These are phyloP conservation scores for Rhodosporidiobolus odoratus DNA, from an alignment of 768 basidiomycete genomes.

Conservation along the genomic window DNA sequence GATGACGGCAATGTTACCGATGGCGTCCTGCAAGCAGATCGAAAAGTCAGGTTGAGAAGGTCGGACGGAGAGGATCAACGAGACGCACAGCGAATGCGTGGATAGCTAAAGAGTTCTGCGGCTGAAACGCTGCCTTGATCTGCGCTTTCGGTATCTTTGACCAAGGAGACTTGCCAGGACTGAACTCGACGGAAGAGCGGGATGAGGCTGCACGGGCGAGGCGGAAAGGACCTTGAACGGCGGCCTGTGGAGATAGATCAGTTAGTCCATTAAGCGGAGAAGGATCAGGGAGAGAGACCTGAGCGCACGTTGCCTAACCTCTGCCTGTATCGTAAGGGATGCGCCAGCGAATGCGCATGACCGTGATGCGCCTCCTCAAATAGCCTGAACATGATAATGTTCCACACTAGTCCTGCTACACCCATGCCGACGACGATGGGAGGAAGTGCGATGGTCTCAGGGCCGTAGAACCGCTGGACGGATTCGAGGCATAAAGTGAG, in stretches of 20 bases:
- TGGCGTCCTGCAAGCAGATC: neutral
- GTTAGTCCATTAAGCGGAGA: neutral
- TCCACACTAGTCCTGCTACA: constrained; percentile 2
- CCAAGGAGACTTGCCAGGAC: neutral
- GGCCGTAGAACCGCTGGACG: constrained; percentile 14
- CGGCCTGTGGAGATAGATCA: neutral
- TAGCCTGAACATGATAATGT: constrained; percentile 6
- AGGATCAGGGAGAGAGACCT: neutral
- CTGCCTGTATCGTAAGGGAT: neutral
- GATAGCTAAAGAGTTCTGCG: neutral
- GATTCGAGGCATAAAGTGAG: constrained; percentile 23
- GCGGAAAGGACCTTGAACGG: neutral
- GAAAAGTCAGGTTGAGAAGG: neutral
- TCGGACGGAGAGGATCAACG: neutral
- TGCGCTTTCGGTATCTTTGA: neutral
- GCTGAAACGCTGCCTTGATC: neutral
- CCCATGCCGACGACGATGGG: constrained; percentile 12
- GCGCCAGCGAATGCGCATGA: neutral
- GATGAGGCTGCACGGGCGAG: neutral
- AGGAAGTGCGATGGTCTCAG: constrained; percentile 14
- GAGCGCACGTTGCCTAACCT: neutral
- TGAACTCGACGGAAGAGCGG: neutral
- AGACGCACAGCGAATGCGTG: constrained; percentile 16
- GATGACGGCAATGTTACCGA: constrained; percentile 17
- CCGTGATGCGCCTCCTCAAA: neutral